These are phyloP conservation scores for Ceratobasidium sp. DNA, from an alignment of 1,284 basidiomycete genomes.

Conservation along the genomic window DNA sequence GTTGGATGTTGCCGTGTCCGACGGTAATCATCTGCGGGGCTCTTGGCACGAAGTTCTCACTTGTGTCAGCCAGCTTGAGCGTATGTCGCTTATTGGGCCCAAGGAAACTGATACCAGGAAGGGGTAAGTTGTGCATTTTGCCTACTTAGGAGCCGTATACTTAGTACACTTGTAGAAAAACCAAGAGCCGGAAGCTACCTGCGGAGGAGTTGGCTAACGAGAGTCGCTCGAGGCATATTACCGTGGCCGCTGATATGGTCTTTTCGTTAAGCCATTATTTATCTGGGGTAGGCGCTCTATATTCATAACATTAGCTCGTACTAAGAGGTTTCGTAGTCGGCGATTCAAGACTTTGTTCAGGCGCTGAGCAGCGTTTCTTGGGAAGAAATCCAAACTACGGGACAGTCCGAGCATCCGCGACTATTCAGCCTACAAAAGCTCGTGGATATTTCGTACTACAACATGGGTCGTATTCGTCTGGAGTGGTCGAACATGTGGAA, in stretches of 20 bases:
- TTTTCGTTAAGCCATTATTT: conserved; percentile 96
- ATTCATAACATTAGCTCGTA: conserved; percentile 46
- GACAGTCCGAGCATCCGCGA: conserved; percentile 91
- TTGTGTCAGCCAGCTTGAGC: conserved; percentile 96
- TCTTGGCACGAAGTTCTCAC: conserved; percentile 97
- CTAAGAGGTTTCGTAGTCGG: conserved; percentile 70
- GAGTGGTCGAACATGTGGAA: conserved; percentile 99
- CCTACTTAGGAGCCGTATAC: not conserved
- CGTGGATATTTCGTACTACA: conserved; percentile 99
- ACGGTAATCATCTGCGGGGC: conserved; percentile 93
- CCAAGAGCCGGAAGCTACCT: conserved; percentile 67
- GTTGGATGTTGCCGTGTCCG: conserved; percentile 91
- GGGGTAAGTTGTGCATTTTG: conserved; percentile 69
- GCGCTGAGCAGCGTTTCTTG: conserved; percentile 97
- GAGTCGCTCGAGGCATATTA: conserved; percentile 97
- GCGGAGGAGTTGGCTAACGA: conserved; percentile 97
- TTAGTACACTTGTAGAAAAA: conserved; percentile 13
- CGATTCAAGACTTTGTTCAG: conserved; percentile 98
- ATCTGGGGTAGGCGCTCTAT: conserved; percentile 79
- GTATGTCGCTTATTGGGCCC: conserved; percentile 95
- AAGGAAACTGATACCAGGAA: conserved; percentile 87
- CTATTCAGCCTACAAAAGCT: conserved; percentile 98
- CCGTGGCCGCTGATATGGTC: conserved; percentile 98
- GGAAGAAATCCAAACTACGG: conserved; percentile 99
- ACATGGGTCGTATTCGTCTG: conserved; percentile 98